Evolutionary conservation across 2,329 filamentous ascomycete species (phyloP).

Genomic region (Myriangium duriaei): DNA sequence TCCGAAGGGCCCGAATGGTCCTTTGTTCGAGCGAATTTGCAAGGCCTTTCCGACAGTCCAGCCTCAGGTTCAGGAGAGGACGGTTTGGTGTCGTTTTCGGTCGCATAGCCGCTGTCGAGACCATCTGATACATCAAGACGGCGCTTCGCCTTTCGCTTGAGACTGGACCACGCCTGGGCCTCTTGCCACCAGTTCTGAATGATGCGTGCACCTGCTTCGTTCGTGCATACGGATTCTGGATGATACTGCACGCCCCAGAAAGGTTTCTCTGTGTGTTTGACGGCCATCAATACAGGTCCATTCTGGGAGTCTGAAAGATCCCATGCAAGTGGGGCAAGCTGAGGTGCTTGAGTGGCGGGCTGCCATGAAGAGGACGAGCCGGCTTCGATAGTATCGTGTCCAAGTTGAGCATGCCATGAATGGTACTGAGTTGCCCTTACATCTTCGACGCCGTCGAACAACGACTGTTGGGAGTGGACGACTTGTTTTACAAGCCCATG

Average conservation of each 20-base stretch:
- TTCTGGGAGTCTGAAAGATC: conserved; percentile 34
- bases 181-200: conserved; percentile 64
- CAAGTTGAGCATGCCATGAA: conserved; percentile 40
- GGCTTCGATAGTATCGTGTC: conserved; percentile 20
- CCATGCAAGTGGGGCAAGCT: conserved; percentile 36
- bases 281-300: conserved; percentile 61
- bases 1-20: neutral
- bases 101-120: conserved; percentile 7
- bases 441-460: conserved; percentile 50
- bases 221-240: conserved; percentile 78
- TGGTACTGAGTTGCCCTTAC: conserved; percentile 70
- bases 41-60: neutral
- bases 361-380: conserved; percentile 29
- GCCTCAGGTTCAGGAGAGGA: neutral
- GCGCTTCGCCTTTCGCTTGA: neutral
- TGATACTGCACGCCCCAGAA: conserved; percentile 88
- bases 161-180: conserved; percentile 41
- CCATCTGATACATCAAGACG: neutral
- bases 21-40: too few relatives aligned
- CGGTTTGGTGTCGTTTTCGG: conserved; percentile 1
- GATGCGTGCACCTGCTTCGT: conserved; percentile 49
- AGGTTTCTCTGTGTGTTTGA: conserved; percentile 53
- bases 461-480: conserved; percentile 45
- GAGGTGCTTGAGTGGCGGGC: conserved; percentile 23
- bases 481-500: conserved; percentile 71